Evolutionary conservation across 805 yeast genomes (phyloP).

Genomic region (Candida awuae): DNA sequence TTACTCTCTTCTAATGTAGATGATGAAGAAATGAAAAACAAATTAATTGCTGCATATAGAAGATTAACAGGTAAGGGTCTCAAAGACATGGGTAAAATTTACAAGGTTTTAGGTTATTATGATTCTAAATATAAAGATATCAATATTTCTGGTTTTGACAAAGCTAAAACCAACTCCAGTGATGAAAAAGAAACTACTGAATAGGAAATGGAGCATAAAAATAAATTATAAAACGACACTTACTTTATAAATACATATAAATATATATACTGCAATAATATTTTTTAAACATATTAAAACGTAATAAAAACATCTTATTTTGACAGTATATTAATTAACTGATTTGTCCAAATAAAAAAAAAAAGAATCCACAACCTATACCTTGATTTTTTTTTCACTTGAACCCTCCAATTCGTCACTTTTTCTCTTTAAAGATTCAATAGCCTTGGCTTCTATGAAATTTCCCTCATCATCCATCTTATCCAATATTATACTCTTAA

Average conservation of each 20-base stretch:
- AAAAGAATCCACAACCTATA: background rate
- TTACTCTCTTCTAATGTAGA: conserved; percentile 35
- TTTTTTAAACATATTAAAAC: no score
- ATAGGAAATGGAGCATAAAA: no score
- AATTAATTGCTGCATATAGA: conserved; percentile 47
- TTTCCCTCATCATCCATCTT: conserved; percentile 32
- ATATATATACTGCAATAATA: no score
- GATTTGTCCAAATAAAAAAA: background rate
- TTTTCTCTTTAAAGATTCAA: background rate
- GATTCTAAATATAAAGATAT: conserved; percentile 32
- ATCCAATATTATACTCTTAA: conserved; percentile 30
- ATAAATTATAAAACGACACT: no score
- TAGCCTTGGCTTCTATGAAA: conserved; percentile 9
- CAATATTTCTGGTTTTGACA: conserved; percentile 50
- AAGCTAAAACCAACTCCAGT: no score
- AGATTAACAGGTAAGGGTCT: conserved; percentile 56
- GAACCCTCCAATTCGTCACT: background rate
- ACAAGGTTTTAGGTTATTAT: conserved; percentile 58
- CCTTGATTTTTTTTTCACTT: conserved; percentile 3
- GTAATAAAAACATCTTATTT: no score
- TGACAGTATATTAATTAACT: background rate
- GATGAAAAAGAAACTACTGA: no score
- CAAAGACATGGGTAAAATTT: conserved; percentile 66
- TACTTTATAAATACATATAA: no score
- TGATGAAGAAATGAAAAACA: conserved; percentile 38